A percentile compares a stretch with the other conserved stretches of the same genome.
Evolutionary conservation across 2,329 filamentous ascomycete species (phyloP).

Genomic region (Camillea tinctor): DNA sequence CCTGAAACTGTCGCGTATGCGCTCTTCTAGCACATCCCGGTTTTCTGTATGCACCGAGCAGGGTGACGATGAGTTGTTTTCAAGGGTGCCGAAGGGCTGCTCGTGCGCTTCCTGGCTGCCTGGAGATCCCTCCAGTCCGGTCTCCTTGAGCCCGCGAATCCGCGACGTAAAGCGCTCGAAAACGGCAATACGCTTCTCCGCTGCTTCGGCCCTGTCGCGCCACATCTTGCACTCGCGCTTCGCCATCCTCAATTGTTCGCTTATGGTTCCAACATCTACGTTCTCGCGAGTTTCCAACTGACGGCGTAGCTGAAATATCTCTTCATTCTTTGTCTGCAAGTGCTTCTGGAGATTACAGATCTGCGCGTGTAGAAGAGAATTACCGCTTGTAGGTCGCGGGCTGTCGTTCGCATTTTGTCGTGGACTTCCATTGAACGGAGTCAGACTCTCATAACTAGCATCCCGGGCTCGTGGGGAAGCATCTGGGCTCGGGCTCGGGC

Average conservation of each 20-base stretch:
- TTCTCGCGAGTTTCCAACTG: slow-evolving; percentile 45
- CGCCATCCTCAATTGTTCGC: slow-evolving; percentile 46
- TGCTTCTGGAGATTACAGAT: slow-evolving; percentile 49
- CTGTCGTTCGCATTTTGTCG: background rate
- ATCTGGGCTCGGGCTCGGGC: slow-evolving; percentile 32
- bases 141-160: slow-evolving; percentile 13
- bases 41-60: slow-evolving; percentile 15
- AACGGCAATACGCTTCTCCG: slow-evolving; percentile 51
- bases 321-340: slow-evolving; percentile 45
- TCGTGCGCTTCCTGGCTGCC: background rate
- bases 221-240: slow-evolving; percentile 47
- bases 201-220: slow-evolving; percentile 54
- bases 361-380: slow-evolving; percentile 44
- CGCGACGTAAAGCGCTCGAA: slow-evolving; percentile 43
- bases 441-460: background rate
- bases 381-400: slow-evolving; percentile 29
- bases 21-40: slow-evolving; percentile 9
- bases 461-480: slow-evolving; percentile 15
- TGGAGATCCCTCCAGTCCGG: background rate
- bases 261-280: slow-evolving; percentile 44
- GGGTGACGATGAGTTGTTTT: slow-evolving; percentile 2
- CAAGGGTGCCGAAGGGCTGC: background rate
- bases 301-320: slow-evolving; percentile 43
- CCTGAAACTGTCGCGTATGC: slow-evolving; percentile 9
- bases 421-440: background rate